phyloP scores from a whole-genome alignment of 139 green algal genomes.

The Dunaliella primolecta region DNA sequence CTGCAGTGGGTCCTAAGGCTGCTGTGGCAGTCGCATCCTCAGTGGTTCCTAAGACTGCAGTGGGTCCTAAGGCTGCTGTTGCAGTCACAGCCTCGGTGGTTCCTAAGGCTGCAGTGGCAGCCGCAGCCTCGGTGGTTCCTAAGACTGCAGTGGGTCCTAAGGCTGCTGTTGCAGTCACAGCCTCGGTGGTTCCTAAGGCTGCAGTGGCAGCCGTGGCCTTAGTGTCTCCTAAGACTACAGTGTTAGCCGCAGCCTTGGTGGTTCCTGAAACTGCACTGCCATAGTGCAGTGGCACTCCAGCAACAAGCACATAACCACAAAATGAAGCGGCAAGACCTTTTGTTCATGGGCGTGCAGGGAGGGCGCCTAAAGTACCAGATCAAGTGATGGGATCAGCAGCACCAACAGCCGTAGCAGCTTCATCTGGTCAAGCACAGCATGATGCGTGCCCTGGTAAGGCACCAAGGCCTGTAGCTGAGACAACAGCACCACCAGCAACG shows the following conservation, averaged over 20 bases:
- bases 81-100: conserved; percentile 47
- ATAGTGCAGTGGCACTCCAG: no score
- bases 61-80: conserved; percentile 45
- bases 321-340: no score
- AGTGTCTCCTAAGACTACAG: neutral
- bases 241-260: neutral
- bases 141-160: neutral
- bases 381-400: neutral
- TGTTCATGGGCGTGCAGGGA: no score
- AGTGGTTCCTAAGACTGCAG: no score
- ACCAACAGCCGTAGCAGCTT: neutral
- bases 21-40: no score
- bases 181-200: neutral
- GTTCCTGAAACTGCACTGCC: neutral
- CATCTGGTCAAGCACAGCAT: no score
- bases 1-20: no score
- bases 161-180: conserved; percentile 3
- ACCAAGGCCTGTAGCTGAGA: no score
- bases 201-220: conserved; percentile 2
- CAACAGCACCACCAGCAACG: neutral
- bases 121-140: conserved; percentile 4
- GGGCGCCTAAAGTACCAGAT: no score
- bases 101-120: conserved; percentile 11
- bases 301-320: no score
- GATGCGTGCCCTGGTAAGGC: no score